Conservation (phyloP, 2,329 filamentous ascomycete genomes). For the Parascedosporium putredinis region DNA sequence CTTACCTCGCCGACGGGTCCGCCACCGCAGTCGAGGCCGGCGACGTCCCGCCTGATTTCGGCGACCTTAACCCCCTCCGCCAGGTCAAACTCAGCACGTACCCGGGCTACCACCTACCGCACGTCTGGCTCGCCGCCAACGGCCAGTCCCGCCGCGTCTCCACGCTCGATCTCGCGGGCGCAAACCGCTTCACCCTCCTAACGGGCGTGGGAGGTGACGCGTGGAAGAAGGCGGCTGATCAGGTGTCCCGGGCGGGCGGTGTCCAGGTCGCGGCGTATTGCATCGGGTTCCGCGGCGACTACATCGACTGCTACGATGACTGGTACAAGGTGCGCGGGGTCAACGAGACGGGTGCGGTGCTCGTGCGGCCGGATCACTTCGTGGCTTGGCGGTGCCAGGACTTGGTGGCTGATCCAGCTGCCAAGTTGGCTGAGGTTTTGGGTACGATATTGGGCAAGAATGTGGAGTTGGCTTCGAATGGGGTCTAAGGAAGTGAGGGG, state of each 20-base stretch:
- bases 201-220: slow-evolving; percentile 36
- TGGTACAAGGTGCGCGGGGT: slow-evolving; percentile 37
- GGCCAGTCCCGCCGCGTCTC: slow-evolving; percentile 10
- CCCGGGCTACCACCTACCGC: slow-evolving; percentile 41
- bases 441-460: neutral
- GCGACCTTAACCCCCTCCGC: slow-evolving; percentile 20
- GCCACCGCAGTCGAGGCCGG: slow-evolving; percentile 14
- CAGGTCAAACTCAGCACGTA: slow-evolving; percentile 33
- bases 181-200: slow-evolving; percentile 31
- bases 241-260: neutral
- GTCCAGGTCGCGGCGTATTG: slow-evolving; percentile 19
- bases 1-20: slow-evolving; percentile 30
- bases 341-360: slow-evolving; percentile 38
- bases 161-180: slow-evolving; percentile 35
- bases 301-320: slow-evolving; percentile 41
- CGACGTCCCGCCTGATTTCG: neutral
- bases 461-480: neutral
- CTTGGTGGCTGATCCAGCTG: neutral
- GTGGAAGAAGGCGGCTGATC: slow-evolving; percentile 35
- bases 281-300: slow-evolving; percentile 41
- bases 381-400: slow-evolving; percentile 31
- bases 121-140: slow-evolving; percentile 36
- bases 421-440: neutral
- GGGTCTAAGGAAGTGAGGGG: neutral
- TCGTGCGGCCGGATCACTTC: slow-evolving; percentile 40